Evolutionary conservation across 768 basidiomycete genomes (phyloP).

Genomic region (Filobasidium floriforme): DNA sequence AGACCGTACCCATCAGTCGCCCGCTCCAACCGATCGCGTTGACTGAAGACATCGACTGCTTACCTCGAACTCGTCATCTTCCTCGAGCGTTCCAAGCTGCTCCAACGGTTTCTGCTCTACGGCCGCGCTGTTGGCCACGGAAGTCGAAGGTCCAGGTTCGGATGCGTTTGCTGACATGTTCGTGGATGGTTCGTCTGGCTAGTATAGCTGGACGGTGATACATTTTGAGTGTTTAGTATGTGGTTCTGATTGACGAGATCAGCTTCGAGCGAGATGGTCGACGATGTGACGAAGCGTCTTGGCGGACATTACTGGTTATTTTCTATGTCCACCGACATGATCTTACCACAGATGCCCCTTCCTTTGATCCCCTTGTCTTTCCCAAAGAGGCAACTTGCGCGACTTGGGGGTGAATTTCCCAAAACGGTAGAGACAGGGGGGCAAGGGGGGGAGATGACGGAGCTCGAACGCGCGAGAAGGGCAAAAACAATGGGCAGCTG

Average conservation of each 20-base stretch:
- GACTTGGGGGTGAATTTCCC: not conserved
- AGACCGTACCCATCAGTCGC: not conserved
- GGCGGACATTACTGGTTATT: too few species aligned
- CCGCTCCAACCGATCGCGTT: not conserved
- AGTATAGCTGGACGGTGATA: not conserved
- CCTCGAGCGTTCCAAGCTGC: constrained; percentile 82
- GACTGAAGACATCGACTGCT: constrained; percentile 20
- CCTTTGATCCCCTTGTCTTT: not conserved
- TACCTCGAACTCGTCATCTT: constrained; percentile 86
- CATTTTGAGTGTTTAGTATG: too few species aligned
- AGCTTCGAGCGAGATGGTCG: too few species aligned
- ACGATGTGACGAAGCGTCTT: too few species aligned
- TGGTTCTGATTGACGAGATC: too few species aligned
- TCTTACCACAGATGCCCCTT: too few species aligned
- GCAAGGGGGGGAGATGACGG: too few species aligned
- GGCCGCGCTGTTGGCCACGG: not conserved
- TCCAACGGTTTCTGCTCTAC: constrained; percentile 47
- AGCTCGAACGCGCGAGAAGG: not conserved
- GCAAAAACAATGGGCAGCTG: not conserved
- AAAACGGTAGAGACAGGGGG: not conserved
- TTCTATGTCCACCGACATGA: too few species aligned
- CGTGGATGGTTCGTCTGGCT: not conserved
- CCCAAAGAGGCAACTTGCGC: too few species aligned
- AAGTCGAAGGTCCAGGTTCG: constrained; percentile 13
- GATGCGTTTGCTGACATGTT: constrained; percentile 2